A percentile compares a stretch with the other conserved stretches of the same genome.
Evolutionary conservation across 805 yeast species (phyloP).

Genomic region (Sugiyamaella chiloensis): DNA sequence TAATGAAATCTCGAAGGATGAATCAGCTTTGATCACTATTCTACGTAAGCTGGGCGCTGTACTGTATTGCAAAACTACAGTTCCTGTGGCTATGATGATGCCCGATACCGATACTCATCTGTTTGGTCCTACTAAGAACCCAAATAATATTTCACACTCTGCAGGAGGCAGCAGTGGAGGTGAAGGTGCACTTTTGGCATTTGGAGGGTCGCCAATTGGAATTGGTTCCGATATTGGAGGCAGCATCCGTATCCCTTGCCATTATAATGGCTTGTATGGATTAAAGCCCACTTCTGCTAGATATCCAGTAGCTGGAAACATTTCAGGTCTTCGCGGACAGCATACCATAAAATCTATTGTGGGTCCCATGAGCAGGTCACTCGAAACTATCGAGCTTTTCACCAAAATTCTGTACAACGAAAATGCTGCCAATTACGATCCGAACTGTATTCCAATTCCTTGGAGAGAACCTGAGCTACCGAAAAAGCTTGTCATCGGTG

Average conservation of each 20-base stretch:
- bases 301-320: conserved; percentile 38
- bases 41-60: conserved; percentile 49
- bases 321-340: conserved; percentile 38
- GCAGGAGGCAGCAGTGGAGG: conserved; percentile 60
- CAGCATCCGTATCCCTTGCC: conserved; percentile 48
- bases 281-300: conserved; percentile 43
- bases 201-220: conserved; percentile 51
- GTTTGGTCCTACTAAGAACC: conserved; percentile 47
- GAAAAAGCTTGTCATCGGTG: conserved; percentile 44
- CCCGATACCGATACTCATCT: conserved; percentile 45
- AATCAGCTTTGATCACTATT: conserved; percentile 39
- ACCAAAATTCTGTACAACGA: conserved; percentile 39
- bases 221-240: conserved; percentile 55
- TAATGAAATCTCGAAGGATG: conserved; percentile 33
- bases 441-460: conserved; percentile 47
- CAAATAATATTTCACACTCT: conserved; percentile 42
- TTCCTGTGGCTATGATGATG: conserved; percentile 49
- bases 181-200: conserved; percentile 46
- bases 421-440: conserved; percentile 48
- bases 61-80: conserved; percentile 51
- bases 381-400: conserved; percentile 40
- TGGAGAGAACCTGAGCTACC: conserved; percentile 39
- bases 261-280: conserved; percentile 47
- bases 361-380: conserved; percentile 45
- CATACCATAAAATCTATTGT: conserved; percentile 41